Conservation (phyloP, 306 rosid species). For the Prunus kanzakura region DNA sequence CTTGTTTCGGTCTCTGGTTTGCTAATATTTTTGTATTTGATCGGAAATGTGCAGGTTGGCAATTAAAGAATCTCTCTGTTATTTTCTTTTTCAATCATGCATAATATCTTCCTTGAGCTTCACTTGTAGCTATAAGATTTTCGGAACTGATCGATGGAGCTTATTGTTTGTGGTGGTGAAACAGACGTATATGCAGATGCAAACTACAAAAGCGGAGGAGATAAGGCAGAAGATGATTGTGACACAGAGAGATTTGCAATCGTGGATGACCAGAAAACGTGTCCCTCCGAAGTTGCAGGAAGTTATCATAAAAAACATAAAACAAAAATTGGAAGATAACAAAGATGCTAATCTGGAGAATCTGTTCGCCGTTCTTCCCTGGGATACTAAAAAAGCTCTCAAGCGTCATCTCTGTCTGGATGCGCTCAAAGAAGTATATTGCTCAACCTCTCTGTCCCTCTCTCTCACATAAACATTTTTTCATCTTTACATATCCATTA, state of each 20-base stretch:
- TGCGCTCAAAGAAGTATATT: conserved; percentile 48
- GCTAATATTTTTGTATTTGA: neutral
- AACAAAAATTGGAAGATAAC: conserved; percentile 3
- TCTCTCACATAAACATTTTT: neutral
- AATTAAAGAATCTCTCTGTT: neutral
- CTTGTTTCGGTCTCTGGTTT: conserved; percentile 5
- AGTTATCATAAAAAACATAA: conserved; percentile 4
- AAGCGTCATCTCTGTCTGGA: conserved; percentile 59
- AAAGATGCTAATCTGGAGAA: conserved; percentile 26
- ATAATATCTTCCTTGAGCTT: too few relatives aligned
- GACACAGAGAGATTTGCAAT: conserved; percentile 12
- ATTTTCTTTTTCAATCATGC: neutral
- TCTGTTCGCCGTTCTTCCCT: conserved; percentile 54
- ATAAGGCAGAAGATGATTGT: conserved; percentile 36
- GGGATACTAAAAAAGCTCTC: conserved; percentile 58
- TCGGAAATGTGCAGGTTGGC: conserved; percentile 19
- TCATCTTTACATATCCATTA: too few relatives aligned
- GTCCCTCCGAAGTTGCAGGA: conserved; percentile 11
- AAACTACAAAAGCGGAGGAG: conserved; percentile 60
- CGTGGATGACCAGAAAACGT: conserved; percentile 15
- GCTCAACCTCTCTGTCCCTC: neutral
- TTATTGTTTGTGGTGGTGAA: neutral
- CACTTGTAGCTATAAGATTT: too few relatives aligned
- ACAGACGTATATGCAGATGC: conserved; percentile 67
- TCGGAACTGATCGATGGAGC: too few relatives aligned